Base-by-base conservation (phyloP, 2,329 filamentous ascomycete genomes). In the Pseudocercospora macadamiae region DNA sequence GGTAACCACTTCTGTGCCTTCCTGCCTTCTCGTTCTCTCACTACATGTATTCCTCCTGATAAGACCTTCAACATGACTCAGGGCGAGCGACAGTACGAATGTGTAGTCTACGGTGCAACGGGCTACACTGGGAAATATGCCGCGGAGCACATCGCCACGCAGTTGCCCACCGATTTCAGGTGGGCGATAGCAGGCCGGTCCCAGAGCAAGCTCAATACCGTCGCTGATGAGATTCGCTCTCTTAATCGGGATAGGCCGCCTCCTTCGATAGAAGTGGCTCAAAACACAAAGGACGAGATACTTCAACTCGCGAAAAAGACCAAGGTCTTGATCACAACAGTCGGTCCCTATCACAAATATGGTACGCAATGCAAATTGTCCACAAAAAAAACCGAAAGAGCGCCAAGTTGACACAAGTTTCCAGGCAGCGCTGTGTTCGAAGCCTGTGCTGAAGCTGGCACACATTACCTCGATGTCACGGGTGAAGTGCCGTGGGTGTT, bases 101-200 rank as follows among this genome's bases (percentile, higher is more conserved):
- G 89, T 49, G 77, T 90, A 42, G 77, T 90, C 30, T 80, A 89
- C 18, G 88, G 88, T 23, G 86, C 88, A 8, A 88, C 83, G 72
- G 93, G 93, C 25, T 96, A 96, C 75, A 97, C 93, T 0, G 93
- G 93, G 36, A 87, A 85, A 64, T 81, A 89, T 66, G 86, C 86
- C 2, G 87, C 88, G 25, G 87, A 96, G 73, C 86, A 95, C 74
- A 88, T 96, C 68, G 82, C 86, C 53, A 82, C 81, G 12, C 77
- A 84, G 64, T 79, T 91, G 1, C 89, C 92, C 0, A 90, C 89
- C 16, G 84, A 91, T 71, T 74, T 96, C 62, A 91, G 86, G 78
- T 97, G 93, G 93, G 93, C 91, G 12, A 80, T 97, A 55, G 90
- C 91, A 45, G 93, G 93, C 26, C 89, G 93, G 23, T 93, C 90